Evolutionary conservation across 306 rosid genomes (phyloP), one percentile per base, ranked within the genome.

Genomic region (Spatholobus suberectus): DNA sequence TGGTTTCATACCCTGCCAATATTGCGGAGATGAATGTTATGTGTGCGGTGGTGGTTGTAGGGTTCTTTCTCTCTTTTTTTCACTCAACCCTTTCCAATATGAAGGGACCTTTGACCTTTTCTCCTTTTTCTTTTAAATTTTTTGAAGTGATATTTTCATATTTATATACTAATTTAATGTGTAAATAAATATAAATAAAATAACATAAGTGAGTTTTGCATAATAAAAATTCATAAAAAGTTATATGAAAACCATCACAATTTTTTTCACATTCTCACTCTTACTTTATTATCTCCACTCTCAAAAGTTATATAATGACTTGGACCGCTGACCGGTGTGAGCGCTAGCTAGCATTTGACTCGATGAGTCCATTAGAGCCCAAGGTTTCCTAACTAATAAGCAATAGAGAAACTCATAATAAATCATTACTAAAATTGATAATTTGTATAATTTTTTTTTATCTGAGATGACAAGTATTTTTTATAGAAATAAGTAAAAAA

Each of bases 21-120:
- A 44, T 29, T 29, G 32, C 32, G 32, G 2, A 1, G 32, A 3
- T 59, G 82, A 73, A 59, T 79, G 87, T 44, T 52, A 27, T 47
- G 57, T 78, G 84, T 85, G 84, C 79, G 89, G 92, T 77, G 82
- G 84, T 86, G 83, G 32, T 29, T 29, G 32, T 29, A 29, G 32
- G 32, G 32, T 29, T 29, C 20, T 55, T 78, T 84, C 66, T 10
- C 49, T 14, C 35, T 61, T 23, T 21, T 23, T 62, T 78, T 62
- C 40, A 7, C 68, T 55, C 41, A 14, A 44, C 34, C 75, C 51
- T 20, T 54, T 75, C 3, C n/a, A 7, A 44, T 13, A 0, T 26
- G 8, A 67, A 1, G 15, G 12, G 63, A 54, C 62, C 62, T 43
- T 82, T 82, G 27, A 82, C 77, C 49, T 27, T 54, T 66, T 65